A percentile compares a stretch with the other conserved stretches of the same genome.
Conservation (phyloP, 805 yeast species). For the Candida easanensis region DNA sequence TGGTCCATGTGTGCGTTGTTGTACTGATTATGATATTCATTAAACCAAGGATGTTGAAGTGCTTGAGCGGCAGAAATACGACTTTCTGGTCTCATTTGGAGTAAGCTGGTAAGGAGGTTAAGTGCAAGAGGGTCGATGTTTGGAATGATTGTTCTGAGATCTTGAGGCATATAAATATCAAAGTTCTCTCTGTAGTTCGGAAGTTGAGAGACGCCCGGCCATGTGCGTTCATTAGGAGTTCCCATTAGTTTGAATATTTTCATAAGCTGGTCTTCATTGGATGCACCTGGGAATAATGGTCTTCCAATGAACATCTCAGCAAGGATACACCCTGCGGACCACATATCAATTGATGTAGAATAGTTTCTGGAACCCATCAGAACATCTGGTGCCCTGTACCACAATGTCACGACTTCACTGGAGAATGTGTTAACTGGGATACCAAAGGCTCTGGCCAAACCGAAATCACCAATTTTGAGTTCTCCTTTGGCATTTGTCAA, state of each 20-base stretch:
- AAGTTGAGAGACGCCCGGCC: constrained; percentile 94
- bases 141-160: constrained; percentile 73
- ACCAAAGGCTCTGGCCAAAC: constrained; percentile 96
- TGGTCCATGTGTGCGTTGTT: constrained; percentile 1
- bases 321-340: constrained; percentile 98
- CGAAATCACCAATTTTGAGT: constrained; percentile 93
- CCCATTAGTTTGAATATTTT: constrained; percentile 93
- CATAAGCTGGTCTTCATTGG: constrained; percentile 92
- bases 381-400: constrained; percentile 99
- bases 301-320: constrained; percentile 99
- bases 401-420: constrained; percentile 94
- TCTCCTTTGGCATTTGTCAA: constrained; percentile 88
- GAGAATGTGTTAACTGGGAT: constrained; percentile 97
- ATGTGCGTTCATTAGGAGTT: constrained; percentile 90
- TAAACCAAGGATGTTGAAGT: constrained; percentile 87
- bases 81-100: constrained; percentile 91
- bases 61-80: constrained; percentile 94
- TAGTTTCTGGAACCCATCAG: constrained; percentile 91
- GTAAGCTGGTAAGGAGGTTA: constrained; percentile 70
- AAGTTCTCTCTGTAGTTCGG: constrained; percentile 86
- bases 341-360: constrained; percentile 94
- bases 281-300: constrained; percentile 93
- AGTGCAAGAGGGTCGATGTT: constrained; percentile 79
- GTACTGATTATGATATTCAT: constrained; percentile 50
- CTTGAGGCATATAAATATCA: constrained; percentile 86